Conservation (phyloP, 2,329 filamentous ascomycete species). For the Orbilia brochopaga region DNA sequence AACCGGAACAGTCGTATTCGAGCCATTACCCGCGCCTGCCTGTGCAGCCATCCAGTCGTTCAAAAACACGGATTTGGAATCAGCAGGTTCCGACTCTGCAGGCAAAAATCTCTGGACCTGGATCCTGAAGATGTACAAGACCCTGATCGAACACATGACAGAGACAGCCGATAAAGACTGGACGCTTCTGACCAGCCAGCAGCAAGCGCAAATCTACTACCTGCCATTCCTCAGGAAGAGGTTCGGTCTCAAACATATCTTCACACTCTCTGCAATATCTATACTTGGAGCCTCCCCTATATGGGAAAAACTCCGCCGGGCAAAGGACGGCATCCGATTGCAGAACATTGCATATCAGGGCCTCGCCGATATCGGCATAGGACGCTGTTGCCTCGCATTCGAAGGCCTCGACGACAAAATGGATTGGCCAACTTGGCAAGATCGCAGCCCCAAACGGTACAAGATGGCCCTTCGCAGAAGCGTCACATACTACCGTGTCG, state of each 20-base stretch:
- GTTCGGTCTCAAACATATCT: conserved; percentile 25
- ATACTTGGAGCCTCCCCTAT: conserved; percentile 20
- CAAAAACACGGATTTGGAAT: background rate
- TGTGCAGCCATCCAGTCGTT: conserved; percentile 8
- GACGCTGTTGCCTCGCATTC: conserved; percentile 14
- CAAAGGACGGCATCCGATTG: conserved; percentile 25
- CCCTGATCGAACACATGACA: conserved; percentile 21
- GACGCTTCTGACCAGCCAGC: conserved; percentile 6
- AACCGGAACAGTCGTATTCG: background rate
- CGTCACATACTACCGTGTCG: conserved; percentile 19
- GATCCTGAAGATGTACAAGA: conserved; percentile 21
- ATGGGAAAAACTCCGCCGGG: conserved; percentile 21
- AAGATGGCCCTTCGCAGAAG: conserved; percentile 31
- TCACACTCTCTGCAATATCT: conserved; percentile 25
- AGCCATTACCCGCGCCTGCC: background rate
- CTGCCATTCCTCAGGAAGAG: conserved; percentile 21
- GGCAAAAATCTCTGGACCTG: conserved; percentile 24
- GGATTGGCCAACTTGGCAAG: conserved; percentile 15
- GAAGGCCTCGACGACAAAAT: conserved; percentile 20
- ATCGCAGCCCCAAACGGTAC: conserved; percentile 14
- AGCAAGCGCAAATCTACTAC: conserved; percentile 28
- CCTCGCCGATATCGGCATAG: conserved; percentile 14
- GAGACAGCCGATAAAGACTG: conserved; percentile 18
- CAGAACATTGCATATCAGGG: conserved; percentile 24
- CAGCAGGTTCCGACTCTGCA: background rate